A percentile compares a stretch with the other conserved stretches of the same genome.
phyloP scores from a whole-genome alignment of 176 grass and related monocot genomes.

The Carex pumila region DNA sequence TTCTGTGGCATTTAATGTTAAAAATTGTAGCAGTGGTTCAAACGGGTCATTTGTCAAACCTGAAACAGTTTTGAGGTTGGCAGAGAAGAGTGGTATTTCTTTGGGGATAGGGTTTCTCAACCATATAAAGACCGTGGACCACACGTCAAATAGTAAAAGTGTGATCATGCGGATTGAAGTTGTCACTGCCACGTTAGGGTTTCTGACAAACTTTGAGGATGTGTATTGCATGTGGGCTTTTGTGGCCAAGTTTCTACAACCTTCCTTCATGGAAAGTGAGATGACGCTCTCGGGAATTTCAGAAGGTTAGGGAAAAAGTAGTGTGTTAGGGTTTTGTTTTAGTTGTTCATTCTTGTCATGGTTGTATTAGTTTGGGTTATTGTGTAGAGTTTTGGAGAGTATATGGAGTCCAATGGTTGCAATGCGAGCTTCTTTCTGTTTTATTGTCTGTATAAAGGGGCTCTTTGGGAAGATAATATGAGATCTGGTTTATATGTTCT shows the following conservation, averaged over 20 bases:
- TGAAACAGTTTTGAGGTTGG: slow-evolving; percentile 94
- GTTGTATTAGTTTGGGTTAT: slow-evolving; percentile 45
- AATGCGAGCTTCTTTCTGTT: slow-evolving; percentile 49
- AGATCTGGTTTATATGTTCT: slow-evolving; percentile 33
- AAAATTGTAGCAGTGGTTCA: slow-evolving; percentile 34
- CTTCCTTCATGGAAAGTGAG: slow-evolving; percentile 72
- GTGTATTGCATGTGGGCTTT: slow-evolving; percentile 99
- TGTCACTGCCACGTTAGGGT: slow-evolving; percentile 87
- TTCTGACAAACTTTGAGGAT: slow-evolving; percentile 97
- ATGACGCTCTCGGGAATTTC: slow-evolving; percentile 33
- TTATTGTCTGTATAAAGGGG: slow-evolving; percentile 61
- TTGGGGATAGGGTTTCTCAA: slow-evolving; percentile 89
- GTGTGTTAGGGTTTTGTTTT: slow-evolving; percentile 37
- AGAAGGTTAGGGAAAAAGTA: slow-evolving; percentile 40
- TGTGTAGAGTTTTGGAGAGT: slow-evolving; percentile 60
- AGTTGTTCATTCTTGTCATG: slow-evolving; percentile 70
- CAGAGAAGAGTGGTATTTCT: slow-evolving; percentile 81
- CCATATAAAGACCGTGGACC: slow-evolving; percentile 66
- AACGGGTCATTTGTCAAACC: slow-evolving; percentile 58
- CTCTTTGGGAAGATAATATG: slow-evolving; percentile 52
- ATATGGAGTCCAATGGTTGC: slow-evolving; percentile 32
- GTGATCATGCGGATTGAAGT: slow-evolving; percentile 73
- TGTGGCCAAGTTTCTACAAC: slow-evolving; percentile 84
- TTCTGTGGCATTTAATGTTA: slow-evolving; percentile 93
- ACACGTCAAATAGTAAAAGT: slow-evolving; percentile 50